These are phyloP conservation scores for Flaveria ramosissima DNA, from an alignment of 129 eudicot species.

Conservation along the genomic window DNA sequence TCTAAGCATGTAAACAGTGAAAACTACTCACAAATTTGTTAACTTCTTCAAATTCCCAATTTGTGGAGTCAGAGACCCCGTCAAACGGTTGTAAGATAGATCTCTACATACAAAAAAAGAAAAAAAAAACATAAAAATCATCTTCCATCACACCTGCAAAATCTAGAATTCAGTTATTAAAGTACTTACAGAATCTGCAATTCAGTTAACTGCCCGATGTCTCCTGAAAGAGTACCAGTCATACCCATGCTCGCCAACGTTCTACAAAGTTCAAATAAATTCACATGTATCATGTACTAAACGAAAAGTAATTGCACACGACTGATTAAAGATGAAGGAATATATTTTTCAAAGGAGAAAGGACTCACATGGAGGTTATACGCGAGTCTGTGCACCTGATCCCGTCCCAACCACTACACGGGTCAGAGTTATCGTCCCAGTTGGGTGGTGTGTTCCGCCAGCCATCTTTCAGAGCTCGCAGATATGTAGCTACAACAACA, in stretches of 20 bases:
- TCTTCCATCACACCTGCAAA: background rate
- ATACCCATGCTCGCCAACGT: constrained; percentile 59
- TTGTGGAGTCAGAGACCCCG: constrained; percentile 61
- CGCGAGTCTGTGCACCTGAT: constrained; percentile 46
- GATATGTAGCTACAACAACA: constrained; percentile 37
- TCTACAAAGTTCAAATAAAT: constrained; percentile 38
- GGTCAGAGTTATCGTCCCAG: constrained; percentile 55
- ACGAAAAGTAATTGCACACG: too few relatives aligned
- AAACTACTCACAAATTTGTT: constrained; percentile 58
- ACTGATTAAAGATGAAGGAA: background rate
- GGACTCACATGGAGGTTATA: constrained; percentile 50
- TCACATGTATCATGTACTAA: background rate
- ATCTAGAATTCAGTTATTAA: background rate
- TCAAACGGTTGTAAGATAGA: constrained; percentile 81
- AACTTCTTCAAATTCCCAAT: constrained; percentile 67
- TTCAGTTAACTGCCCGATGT: constrained; percentile 57
- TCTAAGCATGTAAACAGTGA: background rate
- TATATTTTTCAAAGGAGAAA: background rate
- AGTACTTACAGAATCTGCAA: constrained; percentile 62
- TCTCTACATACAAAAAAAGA: constrained; percentile 51
- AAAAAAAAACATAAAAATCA: background rate
- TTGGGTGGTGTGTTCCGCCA: constrained; percentile 57
- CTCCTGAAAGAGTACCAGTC: constrained; percentile 57
- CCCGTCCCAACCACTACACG: constrained; percentile 66
- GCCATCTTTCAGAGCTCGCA: constrained; percentile 39